Evolutionary conservation across 1,284 basidiomycete genomes (phyloP), one percentile per base, ranked within the genome.

Genomic region (Leccinum subrobustum): DNA sequence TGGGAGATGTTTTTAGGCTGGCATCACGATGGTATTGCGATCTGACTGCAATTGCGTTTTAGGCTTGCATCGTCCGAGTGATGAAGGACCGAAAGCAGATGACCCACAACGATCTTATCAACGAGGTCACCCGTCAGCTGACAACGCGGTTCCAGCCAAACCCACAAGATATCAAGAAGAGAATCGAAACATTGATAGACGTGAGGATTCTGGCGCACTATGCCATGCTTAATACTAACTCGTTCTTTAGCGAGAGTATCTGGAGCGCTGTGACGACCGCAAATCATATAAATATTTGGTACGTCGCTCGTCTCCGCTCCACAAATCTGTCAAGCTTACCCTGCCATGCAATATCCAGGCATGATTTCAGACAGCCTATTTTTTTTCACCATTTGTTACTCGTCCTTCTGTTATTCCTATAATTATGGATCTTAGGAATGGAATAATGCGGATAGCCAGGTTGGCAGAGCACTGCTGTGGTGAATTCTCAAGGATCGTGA

Each of bases 41-140:
- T 63, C 60, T 62, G 56, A 64, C 33, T 37, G 27, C 14, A 18
- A 39, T 47, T 14, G 47, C 50, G 27, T 52, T 16, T 14, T 66
- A 97, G 94, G 96, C 96, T 2, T 98, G 94, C 70, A 92, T 99
- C 63, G 97, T 99, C 25, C 88, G 97, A 44, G 89, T 98, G 42
- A 99, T 99, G 97, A 99, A 99, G 79, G 90, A 95, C 71, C 81
- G 96, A 63, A 98, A 98, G 75, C 84, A 85, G 59, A 88, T 98
- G 85, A 77, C 81, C 6, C 95, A 98, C 73, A 93, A 89, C 64
- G 95, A 96, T 62, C 83, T 99, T 16, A 83, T 98, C 59, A 91
- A 91, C 67, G 96, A 99, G 75, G 94, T 95, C 27, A 93, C 93
- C 42, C 84, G 87, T 16, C 96, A 98, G 71, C 78, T 99, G 2